phyloP scores from a whole-genome alignment of 805 yeast species.

The Priceomyces medius region DNA sequence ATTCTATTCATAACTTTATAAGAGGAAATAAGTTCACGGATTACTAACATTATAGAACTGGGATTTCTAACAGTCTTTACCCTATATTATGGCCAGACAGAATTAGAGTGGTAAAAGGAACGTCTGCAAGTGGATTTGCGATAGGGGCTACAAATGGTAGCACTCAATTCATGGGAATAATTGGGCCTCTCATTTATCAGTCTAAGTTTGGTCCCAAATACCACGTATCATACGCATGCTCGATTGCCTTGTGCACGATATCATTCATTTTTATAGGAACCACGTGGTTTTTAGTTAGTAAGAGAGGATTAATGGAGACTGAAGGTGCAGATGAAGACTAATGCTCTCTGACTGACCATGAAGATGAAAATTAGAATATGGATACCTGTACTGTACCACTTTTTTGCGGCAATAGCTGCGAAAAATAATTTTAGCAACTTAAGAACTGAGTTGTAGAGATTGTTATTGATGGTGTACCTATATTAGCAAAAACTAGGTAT shows the following conservation, averaged over 20 bases:
- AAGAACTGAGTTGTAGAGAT: too few species aligned
- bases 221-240: conserved; percentile 11
- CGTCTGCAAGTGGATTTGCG: conserved; percentile 14
- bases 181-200: conserved; percentile 15
- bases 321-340: conserved; percentile 12
- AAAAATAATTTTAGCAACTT: too few species aligned
- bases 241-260: conserved; percentile 12
- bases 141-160: conserved; percentile 15
- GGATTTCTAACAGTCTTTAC: conserved; percentile 13
- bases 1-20: background rate
- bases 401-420: too few species aligned
- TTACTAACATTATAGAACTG: conserved; percentile 9
- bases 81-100: conserved; percentile 18
- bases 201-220: conserved; percentile 15
- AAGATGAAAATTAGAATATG: too few species aligned
- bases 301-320: conserved; percentile 11
- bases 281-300: conserved; percentile 13
- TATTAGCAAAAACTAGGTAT: too few species aligned
- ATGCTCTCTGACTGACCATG: too few species aligned
- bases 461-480: too few species aligned
- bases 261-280: conserved; percentile 7
- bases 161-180: conserved; percentile 14
- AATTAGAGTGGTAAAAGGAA: conserved; percentile 14
- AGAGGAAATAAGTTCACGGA: too few species aligned
- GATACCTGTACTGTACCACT: too few species aligned